Percentiles rank a stretch among this genome's conserved stretches.
These are phyloP conservation scores for Rhynchospora pubera DNA, from an alignment of 176 grass and related monocot species.

Conservation along the genomic window DNA sequence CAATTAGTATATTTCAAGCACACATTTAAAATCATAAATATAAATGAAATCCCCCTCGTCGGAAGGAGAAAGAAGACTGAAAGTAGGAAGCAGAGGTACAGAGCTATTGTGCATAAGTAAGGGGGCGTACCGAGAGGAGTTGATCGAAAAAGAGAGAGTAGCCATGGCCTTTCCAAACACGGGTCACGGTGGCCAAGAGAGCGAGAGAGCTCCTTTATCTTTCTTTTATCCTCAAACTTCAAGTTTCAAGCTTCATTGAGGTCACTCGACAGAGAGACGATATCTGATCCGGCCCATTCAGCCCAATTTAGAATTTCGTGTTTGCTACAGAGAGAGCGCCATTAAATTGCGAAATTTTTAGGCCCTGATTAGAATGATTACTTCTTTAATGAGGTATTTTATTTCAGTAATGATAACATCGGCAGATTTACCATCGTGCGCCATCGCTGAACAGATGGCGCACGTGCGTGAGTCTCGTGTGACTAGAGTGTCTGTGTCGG, in stretches of 20 bases:
- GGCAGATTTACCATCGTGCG: too few relatives aligned
- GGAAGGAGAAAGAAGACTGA: neutral
- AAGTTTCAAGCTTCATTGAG: neutral
- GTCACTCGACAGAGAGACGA: neutral
- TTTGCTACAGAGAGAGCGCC: too few relatives aligned
- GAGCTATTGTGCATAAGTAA: neutral
- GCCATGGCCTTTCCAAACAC: slow-evolving; percentile 9
- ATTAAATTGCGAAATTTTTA: too few relatives aligned
- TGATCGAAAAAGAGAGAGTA: slow-evolving; percentile 11
- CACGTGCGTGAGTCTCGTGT: too few relatives aligned
- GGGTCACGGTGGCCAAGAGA: slow-evolving; percentile 7
- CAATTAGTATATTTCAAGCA: neutral
- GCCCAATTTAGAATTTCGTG: too few relatives aligned
- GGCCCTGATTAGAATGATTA: too few relatives aligned
- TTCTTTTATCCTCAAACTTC: slow-evolving; percentile 14
- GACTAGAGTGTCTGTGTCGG: too few relatives aligned
- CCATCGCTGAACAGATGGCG: too few relatives aligned
- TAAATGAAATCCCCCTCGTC: neutral
- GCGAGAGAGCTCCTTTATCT: neutral
- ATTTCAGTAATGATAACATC: too few relatives aligned
- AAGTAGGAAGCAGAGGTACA: neutral
- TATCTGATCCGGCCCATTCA: neutral
- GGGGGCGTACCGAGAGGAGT: slow-evolving; percentile 4
- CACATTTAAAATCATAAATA: neutral
- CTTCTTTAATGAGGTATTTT: too few relatives aligned